These are phyloP conservation scores for Ceratocystis papillata DNA, from an alignment of 2,329 filamentous ascomycete genomes.

Conservation along the genomic window DNA sequence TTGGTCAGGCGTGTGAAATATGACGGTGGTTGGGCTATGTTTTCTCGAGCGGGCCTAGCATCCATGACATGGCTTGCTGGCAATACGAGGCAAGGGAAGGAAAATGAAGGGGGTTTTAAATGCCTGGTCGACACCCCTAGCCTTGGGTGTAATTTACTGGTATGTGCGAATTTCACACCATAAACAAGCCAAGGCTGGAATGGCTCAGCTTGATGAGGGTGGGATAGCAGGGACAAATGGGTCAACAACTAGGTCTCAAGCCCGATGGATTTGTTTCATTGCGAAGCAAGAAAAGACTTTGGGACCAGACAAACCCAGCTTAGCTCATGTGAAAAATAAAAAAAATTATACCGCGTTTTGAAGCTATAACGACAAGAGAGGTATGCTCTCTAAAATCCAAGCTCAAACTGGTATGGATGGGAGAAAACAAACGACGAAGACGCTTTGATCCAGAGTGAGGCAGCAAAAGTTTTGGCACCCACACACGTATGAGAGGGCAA, in stretches of 20 bases:
- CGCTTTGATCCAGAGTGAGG: neutral
- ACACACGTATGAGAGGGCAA: neutral
- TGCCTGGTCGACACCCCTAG: neutral
- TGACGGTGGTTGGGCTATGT: too few species aligned
- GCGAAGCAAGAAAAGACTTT: neutral
- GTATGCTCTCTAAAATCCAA: too few species aligned
- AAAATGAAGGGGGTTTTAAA: constrained; percentile 2
- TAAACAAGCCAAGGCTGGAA: neutral
- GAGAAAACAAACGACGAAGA: neutral
- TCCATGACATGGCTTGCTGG: neutral
- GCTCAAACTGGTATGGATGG: too few species aligned
- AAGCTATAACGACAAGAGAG: too few species aligned
- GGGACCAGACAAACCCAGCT: neutral
- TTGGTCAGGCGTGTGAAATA: too few species aligned
- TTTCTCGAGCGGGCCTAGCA: too few species aligned
- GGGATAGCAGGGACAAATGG: neutral
- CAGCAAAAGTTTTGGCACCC: constrained; percentile 1
- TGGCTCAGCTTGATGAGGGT: neutral
- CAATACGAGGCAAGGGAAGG: neutral
- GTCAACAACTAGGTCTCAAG: neutral
- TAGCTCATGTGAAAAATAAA: too few species aligned
- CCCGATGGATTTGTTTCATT: neutral
- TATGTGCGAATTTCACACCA: neutral
- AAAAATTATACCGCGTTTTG: too few species aligned
- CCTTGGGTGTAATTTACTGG: neutral